Evolutionary conservation across 192 early-diverging fungal species (phyloP), one percentile per base, ranked within the genome.

Genomic region (Coemansia brasiliensis): DNA sequence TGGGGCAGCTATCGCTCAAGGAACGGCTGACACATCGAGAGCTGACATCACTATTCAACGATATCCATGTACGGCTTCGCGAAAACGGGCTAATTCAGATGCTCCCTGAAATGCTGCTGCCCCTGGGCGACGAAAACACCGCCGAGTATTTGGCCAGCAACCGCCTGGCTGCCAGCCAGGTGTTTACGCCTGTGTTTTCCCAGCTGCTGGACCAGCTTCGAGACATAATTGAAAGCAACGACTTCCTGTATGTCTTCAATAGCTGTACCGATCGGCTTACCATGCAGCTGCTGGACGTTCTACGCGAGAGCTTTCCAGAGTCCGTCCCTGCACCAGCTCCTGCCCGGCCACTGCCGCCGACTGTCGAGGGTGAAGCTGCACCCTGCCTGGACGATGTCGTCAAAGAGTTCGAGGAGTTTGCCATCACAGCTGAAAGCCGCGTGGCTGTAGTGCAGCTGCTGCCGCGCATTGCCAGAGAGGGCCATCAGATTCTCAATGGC

Each of bases 181-280:
- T 74, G 11, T 83, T 87, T 20, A 87, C 90, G 37, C 63, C 83
- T 6, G 74, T 83, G 26, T 82, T 98, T 26, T 80, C 82, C 29
- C 81, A 70, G 27, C 77, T 96, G 41, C 65, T 98, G 52, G 86
- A 95, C 72, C 92, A 96, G 78, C 89, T 90, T 2, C 86, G 90
- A 20, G 94, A 98, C 66, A 87, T 93, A 41, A 80, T 96, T 44
- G 92, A 96, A 52, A 88, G 69, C 67, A 27, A 40, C 26, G 74
- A 77, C 44, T 82, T 77, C 54, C 9, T 26, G 15, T 70, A 55
- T 16, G 70, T 80, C 39, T 63, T 80, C 54, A 56, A 60, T 65
- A 56, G 69, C 69, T 79, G 61, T 39, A 17, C 72, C 35, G 73
- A 82, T 55, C 59, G 76, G 22, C 57, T 75, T 29, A 79, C 77